These are phyloP conservation scores for Solanum habrochaites DNA, from an alignment of 257 asterid genomes.

Conservation along the genomic window DNA sequence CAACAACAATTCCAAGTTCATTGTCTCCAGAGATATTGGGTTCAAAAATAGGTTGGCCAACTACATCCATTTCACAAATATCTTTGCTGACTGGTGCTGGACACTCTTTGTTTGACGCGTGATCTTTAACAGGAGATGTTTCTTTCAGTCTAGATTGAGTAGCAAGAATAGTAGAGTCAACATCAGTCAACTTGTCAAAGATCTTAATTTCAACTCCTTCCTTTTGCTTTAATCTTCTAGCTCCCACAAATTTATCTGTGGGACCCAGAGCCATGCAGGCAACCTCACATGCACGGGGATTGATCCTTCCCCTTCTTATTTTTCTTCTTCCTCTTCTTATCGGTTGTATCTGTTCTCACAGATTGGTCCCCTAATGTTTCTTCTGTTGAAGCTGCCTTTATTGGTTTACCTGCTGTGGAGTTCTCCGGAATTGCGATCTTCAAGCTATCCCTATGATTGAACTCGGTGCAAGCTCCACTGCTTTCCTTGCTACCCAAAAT, in stretches of 20 bases:
- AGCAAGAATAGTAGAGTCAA: background rate
- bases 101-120: background rate
- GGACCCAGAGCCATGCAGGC: background rate
- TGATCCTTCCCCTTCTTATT: background rate
- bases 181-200: background rate
- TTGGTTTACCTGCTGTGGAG: background rate
- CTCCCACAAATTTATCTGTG: background rate
- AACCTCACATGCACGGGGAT: background rate
- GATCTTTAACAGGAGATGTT: background rate
- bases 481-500: conserved; percentile 1
- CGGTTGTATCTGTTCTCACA: background rate
- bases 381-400: background rate
- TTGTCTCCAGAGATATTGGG: background rate
- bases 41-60: background rate
- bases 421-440: conserved; percentile 1
- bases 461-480: conserved; percentile 1
- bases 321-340: conserved; percentile 9
- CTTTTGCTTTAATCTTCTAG: background rate
- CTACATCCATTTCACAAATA: background rate
- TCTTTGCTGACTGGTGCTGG: background rate
- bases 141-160: background rate
- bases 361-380: conserved; percentile 1
- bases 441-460: conserved; percentile 6
- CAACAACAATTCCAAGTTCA: background rate
- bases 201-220: background rate